Base-by-base conservation (phyloP, 2,329 filamentous ascomycete genomes). In the Coniochaeta sp. region DNA sequence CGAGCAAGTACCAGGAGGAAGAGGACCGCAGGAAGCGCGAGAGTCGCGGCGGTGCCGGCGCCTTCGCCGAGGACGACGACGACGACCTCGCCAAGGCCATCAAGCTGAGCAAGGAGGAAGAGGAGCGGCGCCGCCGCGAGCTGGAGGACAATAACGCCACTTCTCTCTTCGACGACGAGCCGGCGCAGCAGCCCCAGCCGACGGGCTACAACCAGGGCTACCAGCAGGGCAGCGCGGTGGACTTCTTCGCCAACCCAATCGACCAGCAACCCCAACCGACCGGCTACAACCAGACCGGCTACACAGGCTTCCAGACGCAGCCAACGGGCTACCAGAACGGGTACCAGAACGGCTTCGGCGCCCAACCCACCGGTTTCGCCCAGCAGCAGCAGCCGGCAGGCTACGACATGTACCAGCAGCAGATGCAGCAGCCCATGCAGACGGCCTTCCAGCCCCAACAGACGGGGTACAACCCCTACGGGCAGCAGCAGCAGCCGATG, bases 171-270 rank as follows among this genome's bases (percentile, higher is more conserved):
- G 91, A 95, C 61, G 89, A 95, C 60, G 81, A 82, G 31, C 78
- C 84, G 6, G 69, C 76, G 22, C 82, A 85, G 62, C 86, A 90
- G 61, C 81, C 87, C 31, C 89, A 91, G 70, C 83, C 82, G 35
- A 97, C 91, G 13, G 92, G 91, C 31, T 91, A 90, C 74, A 97
- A 96, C 69, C 91, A 96, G 71, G 92, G 92, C 46, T 99, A 99
- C 64, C 91, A 97, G 73, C 94, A 99, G 71, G 92, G 96, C 65
- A 87, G 87, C 52, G 89, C 90, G 12, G 94, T 99, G 16, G 94
- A 99, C 70, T 97, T 95, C 83, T 94, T 95, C 61, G 94, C 92
- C 53, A 99, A 99, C 68, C 90, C 91, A 12, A 86, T 97, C 62
- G 89, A 92, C 53, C 85, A 83, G 62, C 82, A 73, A 60, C 79